Percentiles rank a stretch among this genome's conserved stretches.
Conservation (phyloP, 2,329 filamentous ascomycete species). For the Gaeumannomyces sp. region DNA sequence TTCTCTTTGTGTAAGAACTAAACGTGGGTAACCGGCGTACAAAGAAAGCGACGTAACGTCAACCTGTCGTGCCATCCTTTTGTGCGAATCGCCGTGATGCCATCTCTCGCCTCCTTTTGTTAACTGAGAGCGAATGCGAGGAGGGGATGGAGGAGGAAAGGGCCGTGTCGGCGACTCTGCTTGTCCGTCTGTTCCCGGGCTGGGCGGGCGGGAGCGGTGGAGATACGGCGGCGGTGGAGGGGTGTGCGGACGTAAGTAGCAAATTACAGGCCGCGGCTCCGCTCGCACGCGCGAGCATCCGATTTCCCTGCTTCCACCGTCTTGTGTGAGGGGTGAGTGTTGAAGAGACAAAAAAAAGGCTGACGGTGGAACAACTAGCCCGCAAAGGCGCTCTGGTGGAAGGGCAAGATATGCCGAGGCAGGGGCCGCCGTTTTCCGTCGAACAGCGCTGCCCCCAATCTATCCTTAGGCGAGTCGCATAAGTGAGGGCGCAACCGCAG, state of each 20-base stretch:
- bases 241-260: too few species aligned
- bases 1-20: background rate
- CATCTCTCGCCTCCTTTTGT: background rate
- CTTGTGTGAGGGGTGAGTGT: background rate
- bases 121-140: background rate
- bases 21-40: background rate
- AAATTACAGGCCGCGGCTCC: too few species aligned
- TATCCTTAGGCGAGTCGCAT: background rate
- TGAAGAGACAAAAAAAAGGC: background rate
- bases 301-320: background rate
- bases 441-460: background rate
- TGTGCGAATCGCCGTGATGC: background rate
- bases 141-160: background rate
- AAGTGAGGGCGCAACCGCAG: background rate
- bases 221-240: background rate
- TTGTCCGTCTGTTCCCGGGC: too few species aligned
- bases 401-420: background rate
- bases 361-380: background rate
- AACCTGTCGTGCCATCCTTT: background rate
- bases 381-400: too few species aligned
- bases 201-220: background rate
- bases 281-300: too few species aligned
- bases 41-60: background rate
- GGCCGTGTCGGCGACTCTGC: background rate
- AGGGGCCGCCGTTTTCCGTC: background rate